Percentiles rank a stretch among this genome's conserved stretches.
These are phyloP conservation scores for Mycena latifolia DNA, from an alignment of 768 basidiomycete species.

Conservation along the genomic window DNA sequence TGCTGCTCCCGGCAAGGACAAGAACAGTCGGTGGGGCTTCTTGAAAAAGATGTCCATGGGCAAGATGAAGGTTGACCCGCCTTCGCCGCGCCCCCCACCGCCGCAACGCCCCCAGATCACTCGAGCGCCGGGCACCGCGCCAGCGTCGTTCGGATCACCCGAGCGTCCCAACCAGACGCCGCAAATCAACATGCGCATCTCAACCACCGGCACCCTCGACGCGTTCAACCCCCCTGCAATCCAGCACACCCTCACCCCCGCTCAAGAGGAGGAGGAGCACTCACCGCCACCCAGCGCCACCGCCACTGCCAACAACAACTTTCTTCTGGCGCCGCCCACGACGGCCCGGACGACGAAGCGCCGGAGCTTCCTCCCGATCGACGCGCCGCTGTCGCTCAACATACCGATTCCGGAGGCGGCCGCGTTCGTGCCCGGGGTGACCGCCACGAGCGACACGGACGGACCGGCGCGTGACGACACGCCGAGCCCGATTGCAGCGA, in stretches of 20 bases:
- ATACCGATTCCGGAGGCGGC: constrained; percentile 76
- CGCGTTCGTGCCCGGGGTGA: constrained; percentile 66
- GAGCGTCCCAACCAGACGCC: constrained; percentile 60
- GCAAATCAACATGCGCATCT: constrained; percentile 79
- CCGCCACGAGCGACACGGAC: constrained; percentile 54
- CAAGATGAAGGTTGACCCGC: constrained; percentile 80
- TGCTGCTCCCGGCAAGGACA: constrained; percentile 58
- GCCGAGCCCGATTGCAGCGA: constrained; percentile 59
- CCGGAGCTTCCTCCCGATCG: constrained; percentile 91
- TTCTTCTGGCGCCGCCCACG: constrained; percentile 54
- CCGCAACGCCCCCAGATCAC: constrained; percentile 50
- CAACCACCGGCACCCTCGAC: constrained; percentile 75
- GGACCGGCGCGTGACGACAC: constrained; percentile 44
- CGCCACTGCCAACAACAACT: too few relatives aligned
- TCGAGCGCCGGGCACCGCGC: constrained; percentile 40
- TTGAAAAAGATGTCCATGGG: constrained; percentile 99
- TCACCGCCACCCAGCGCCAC: constrained; percentile 40
- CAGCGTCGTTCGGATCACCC: constrained; percentile 41
- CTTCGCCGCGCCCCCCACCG: constrained; percentile 55
- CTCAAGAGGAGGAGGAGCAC: constrained; percentile 40
- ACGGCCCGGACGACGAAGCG: constrained; percentile 74
- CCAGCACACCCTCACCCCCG: constrained; percentile 31
- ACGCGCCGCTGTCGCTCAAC: constrained; percentile 66
- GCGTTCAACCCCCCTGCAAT: constrained; percentile 45
- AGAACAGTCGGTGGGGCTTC: constrained; percentile 91